Evolutionary conservation across 2,329 filamentous ascomycete genomes (phyloP).

Genomic region (Alternaria gansuensis): DNA sequence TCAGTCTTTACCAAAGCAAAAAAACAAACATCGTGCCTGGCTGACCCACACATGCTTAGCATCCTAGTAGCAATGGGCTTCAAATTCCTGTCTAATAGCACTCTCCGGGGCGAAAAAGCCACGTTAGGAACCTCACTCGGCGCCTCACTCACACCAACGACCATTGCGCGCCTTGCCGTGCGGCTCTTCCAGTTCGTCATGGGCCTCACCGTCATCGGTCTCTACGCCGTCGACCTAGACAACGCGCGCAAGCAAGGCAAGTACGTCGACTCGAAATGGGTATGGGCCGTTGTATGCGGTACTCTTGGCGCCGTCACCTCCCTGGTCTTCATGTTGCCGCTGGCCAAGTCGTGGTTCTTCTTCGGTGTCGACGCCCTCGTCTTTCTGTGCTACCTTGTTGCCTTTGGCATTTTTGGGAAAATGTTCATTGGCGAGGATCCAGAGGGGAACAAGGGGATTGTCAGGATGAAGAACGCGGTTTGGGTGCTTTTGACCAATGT

Average conservation of each 20-base stretch:
- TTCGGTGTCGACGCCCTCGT: conserved; percentile 76
- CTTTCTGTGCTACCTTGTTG: conserved; percentile 77
- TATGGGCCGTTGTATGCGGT: conserved; percentile 65
- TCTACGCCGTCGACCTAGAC: conserved; percentile 63
- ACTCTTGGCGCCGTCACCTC: conserved; percentile 33
- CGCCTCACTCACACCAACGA: conserved; percentile 31
- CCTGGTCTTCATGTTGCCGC: conserved; percentile 71
- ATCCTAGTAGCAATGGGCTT: conserved; percentile 31
- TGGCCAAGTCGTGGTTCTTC: conserved; percentile 59
- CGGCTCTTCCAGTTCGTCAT: conserved; percentile 80
- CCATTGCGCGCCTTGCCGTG: conserved; percentile 64
- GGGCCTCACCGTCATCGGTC: conserved; percentile 77
- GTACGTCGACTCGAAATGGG: conserved; percentile 51
- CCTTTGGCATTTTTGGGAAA: conserved; percentile 85
- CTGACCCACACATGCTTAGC: conserved; percentile 3
- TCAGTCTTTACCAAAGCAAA: too few species aligned
- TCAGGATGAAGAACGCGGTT: conserved; percentile 84
- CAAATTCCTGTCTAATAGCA: conserved; percentile 43
- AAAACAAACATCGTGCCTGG: not conserved
- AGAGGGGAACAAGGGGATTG: conserved; percentile 69
- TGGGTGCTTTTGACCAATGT: conserved; percentile 82
- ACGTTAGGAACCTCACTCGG: conserved; percentile 33
- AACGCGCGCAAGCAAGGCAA: conserved; percentile 57
- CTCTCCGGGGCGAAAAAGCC: conserved; percentile 45
- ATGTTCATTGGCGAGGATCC: conserved; percentile 78